Base-by-base conservation (phyloP, 192 early-diverging fungal genomes). In the Dissophora globulifera region DNA sequence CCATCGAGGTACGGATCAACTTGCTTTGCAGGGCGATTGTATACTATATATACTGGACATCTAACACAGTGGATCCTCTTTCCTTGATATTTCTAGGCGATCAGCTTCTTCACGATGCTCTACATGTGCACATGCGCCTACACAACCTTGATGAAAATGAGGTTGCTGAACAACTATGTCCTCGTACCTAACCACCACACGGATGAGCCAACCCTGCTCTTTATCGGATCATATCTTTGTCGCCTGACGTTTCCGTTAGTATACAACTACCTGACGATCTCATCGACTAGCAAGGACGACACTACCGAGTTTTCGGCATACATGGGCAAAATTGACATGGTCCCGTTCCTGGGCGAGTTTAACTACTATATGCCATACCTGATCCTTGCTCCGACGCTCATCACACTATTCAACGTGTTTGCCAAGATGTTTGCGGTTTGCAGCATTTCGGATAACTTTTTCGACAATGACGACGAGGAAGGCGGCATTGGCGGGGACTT, bases 91-190 rank as follows among this genome's bases (percentile, higher is more conserved):
- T 19, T 61, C 23, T 65, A 93, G 91, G 66, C 90, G 12, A 69
- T 95, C 9, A 82, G 90, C 6, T 85, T 96, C 56, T 75, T 89
- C 26, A 88, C 93, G 41, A 84, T 98, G 40, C 72, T 89, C 0
- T 98, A 96, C 83, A 95, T 98, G 95, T 94, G 93, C 61, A 78
- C 89, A 27, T 96, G 95, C 65, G 92, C 96, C 4, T 98, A 97
- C 66, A 92, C 90, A 47, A 90, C 94, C 10, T 86, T 98, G 3
- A 93, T 98, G 85, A 93, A 91, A 62, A 84, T 98, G 68, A 93
- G 88, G 53, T 82, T 96, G 5, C 93, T 98, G 76, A 92, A 93
- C 69, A 85, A 93, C 29, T 96, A 95, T 83, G 83, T 90, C 38
- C 83, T 98, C 23, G 94, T 95, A 29, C 91, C 94, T 13, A 89